Evolutionary conservation across 305 asterid genomes (phyloP).

Genomic region (Plantago lanceolata): DNA sequence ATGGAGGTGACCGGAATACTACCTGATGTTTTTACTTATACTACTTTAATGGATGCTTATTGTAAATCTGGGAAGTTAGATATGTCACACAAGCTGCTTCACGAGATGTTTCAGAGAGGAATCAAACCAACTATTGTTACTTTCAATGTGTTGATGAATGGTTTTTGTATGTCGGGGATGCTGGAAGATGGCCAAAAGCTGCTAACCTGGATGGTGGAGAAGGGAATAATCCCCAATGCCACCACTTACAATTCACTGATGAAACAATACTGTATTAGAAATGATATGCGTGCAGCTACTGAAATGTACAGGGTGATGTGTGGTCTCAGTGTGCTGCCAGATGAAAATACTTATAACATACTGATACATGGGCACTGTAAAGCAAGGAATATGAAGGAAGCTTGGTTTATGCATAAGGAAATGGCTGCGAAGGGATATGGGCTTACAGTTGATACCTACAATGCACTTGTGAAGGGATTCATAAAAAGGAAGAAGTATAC

Average conservation of each 20-base stretch:
- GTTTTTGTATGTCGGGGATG: conserved; percentile 77
- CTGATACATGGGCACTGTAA: conserved; percentile 85
- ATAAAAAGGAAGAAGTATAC: conserved; percentile 65
- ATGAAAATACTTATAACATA: conserved; percentile 64
- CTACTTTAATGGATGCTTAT: conserved; percentile 86
- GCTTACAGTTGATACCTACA: conserved; percentile 53
- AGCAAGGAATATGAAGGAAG: conserved; percentile 97
- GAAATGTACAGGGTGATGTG: conserved; percentile 56
- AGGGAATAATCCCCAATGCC: conserved; percentile 73
- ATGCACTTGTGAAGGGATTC: conserved; percentile 73
- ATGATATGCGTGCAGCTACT: conserved; percentile 59
- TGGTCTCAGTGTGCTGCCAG: conserved; percentile 51
- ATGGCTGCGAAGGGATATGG: conserved; percentile 59
- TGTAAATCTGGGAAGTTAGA: conserved; percentile 72
- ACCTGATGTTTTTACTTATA: conserved; percentile 76
- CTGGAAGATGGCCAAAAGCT: conserved; percentile 74
- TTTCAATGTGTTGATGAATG: conserved; percentile 84
- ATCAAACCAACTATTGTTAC: conserved; percentile 78
- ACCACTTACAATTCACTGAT: conserved; percentile 75
- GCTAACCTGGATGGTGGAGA: conserved; percentile 81
- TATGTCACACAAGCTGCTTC: conserved; percentile 67
- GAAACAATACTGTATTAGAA: conserved; percentile 67
- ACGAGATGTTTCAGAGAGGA: conserved; percentile 67
- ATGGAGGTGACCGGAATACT: conserved; percentile 64
- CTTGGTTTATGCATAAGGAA: conserved; percentile 74